Base-by-base conservation (phyloP, 208 protist species). In the Trypanosoma melophagium region DNA sequence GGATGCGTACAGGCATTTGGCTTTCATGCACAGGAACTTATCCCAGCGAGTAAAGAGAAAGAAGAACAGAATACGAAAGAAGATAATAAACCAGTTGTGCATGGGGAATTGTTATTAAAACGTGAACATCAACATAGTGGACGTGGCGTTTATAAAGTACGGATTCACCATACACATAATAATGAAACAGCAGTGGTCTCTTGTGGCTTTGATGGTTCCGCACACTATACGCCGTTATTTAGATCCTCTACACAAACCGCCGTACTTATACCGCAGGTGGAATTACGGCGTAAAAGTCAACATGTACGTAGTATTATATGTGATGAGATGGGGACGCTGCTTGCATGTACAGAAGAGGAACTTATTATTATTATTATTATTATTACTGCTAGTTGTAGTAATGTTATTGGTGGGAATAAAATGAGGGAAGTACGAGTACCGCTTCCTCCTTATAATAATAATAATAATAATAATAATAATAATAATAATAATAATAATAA, bases 111-210 rank as follows among this genome's bases (percentile, higher is more conserved):
- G 13, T 17, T 79, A 45, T 19, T 71, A 24, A 17, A 17, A 22
- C 66, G 74, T 47, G 24, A 38, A 4, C 58, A 66, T 4, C 80
- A 86, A 60, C 88, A 94, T 56, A 72, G 77, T 42, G 88, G 88
- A 5, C 83, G 83, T 47, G 88, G 88, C 0, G 83, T 76, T 0
- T 89, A 78, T 54, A 76, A 66, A 21, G 80, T 94, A n/a, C 75
- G 63, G 14, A 74, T 89, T 21, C 45, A 38, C 42, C 10, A 21
- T 42, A 35, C 4, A 25, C 19, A 25, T 10, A 55, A 16, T 19
- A 21, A n/a, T 9, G 19, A 25, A 9, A 40, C 55, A 40, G 66
- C 56, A 0, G 51, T 88, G 5, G 41, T 88, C 16, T 87, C 80
- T 2, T 79, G 73, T 50, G 84, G 84, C 21, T 86, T 90, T 45